A percentile compares a stretch with the other conserved stretches of the same genome.
Conservation (phyloP, 352 stramenopile genomes). For the Phytophthora pistaciae region DNA sequence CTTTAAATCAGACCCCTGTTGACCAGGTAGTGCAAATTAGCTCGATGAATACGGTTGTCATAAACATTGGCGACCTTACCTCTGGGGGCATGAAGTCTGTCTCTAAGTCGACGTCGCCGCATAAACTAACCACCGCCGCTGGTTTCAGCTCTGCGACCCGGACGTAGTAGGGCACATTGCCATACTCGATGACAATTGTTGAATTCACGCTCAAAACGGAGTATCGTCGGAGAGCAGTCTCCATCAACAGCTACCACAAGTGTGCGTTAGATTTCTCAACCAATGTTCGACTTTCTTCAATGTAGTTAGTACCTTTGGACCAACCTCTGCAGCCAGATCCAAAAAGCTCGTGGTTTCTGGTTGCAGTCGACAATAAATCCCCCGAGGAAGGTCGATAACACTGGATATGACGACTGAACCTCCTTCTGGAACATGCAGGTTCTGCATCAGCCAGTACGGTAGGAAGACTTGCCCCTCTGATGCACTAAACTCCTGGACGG, state of each 20-base stretch:
- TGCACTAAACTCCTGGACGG: conserved; percentile 73
- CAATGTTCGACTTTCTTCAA: neutral
- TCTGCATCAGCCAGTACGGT: conserved; percentile 81
- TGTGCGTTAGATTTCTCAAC: neutral
- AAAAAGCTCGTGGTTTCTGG: conserved; percentile 59
- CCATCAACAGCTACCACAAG: conserved; percentile 52
- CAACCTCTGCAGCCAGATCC: conserved; percentile 58
- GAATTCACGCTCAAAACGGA: conserved; percentile 62
- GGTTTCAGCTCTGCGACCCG: conserved; percentile 66
- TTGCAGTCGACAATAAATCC: conserved; percentile 67
- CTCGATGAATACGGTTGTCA: neutral
- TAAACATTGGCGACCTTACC: neutral
- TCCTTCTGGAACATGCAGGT: conserved; percentile 53
- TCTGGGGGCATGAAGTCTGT: conserved; percentile 62
- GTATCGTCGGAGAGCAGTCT: conserved; percentile 65
- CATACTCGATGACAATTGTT: conserved; percentile 67
- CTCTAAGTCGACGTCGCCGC: conserved; percentile 74
- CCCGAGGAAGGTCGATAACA: conserved; percentile 39
- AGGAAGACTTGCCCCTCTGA: conserved; percentile 60
- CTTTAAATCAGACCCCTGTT: conserved; percentile 27
- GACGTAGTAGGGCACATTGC: conserved; percentile 49
- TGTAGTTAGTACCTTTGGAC: conserved; percentile 52
- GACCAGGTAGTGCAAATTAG: neutral
- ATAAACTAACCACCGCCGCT: conserved; percentile 51
- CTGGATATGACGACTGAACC: conserved; percentile 47